Conservation (phyloP, 2,329 filamentous ascomycete genomes). For the Microsporum audouinii region DNA sequence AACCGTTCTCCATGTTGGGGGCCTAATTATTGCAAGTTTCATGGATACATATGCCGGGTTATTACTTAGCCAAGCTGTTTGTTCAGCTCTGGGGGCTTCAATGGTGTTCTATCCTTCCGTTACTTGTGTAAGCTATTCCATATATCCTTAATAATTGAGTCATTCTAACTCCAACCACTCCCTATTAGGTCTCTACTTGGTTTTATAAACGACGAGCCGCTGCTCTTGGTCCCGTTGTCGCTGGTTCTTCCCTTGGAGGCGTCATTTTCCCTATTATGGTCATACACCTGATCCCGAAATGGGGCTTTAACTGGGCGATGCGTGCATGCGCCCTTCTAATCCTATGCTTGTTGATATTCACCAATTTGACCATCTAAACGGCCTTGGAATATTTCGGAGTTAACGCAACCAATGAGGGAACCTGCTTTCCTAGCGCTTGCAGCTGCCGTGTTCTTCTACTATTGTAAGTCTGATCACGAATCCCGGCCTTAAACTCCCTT, state of each 20-base stretch:
- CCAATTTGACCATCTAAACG: conserved; percentile 33
- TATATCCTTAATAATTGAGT: conserved; percentile 21
- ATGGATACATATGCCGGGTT: conserved; percentile 46
- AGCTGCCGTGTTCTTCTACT: conserved; percentile 39
- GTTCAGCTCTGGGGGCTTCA: conserved; percentile 41
- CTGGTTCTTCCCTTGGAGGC: conserved; percentile 45
- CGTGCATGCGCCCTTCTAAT: conserved; percentile 49
- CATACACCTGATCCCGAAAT: conserved; percentile 31
- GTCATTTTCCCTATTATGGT: conserved; percentile 45
- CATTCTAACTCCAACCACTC: conserved; percentile 51
- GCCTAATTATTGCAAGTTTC: conserved; percentile 52
- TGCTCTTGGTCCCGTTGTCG: conserved; percentile 49
- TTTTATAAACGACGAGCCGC: conserved; percentile 44
- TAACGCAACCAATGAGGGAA: conserved; percentile 39
- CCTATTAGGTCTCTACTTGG: conserved; percentile 47
- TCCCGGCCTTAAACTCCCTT: background rate
- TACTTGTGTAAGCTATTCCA: conserved; percentile 38
- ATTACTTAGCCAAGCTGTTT: conserved; percentile 35
- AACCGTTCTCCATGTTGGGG: conserved; percentile 47
- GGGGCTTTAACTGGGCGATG: conserved; percentile 49
- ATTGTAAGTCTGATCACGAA: background rate
- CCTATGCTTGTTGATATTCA: conserved; percentile 45
- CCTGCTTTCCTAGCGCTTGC: conserved; percentile 35
- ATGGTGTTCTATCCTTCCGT: conserved; percentile 39
- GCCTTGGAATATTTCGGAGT: conserved; percentile 39